Base-by-base conservation (phyloP, 2,329 filamentous ascomycete species). In the Xylariaceae sp. region DNA sequence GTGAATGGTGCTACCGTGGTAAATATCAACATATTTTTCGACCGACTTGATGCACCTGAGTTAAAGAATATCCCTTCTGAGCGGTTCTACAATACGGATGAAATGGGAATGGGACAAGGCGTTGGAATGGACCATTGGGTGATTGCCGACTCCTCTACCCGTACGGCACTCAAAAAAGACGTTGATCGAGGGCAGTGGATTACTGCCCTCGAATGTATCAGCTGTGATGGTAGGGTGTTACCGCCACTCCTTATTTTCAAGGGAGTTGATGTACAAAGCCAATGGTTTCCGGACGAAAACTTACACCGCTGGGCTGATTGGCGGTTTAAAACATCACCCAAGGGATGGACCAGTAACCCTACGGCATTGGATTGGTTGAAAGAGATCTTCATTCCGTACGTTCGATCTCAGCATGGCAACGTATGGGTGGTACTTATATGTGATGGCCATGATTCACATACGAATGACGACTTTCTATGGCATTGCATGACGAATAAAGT, bases 251-350 rank as follows among this genome's bases (percentile, higher is more conserved):
- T 40, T 2, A 36, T 40, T 26, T 48, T 29, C 16, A 53, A 47
- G 19, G 32, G 43, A 5, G 32, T 30, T 10, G 18, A 47, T 16
- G 34, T 52, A n/a, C 43, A 52, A 41, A 37, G 30, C 15, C 26
- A 53, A 26, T 53, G 39, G 50, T 48, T 53, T 48, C 21, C 40
- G 3, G 32, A 53, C n/a, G 12, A 29, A 16, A 40, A 53, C 18
- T 12, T 16, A 0, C 13, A 30, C 16, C 12, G 47, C 2, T 52
- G 39, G 16, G n/a, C 41, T 21, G 34, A 52, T 30, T 52, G 26
- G 43, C 43, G 36, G 19, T 52, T 52, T 29, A 5, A 36, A 12
- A 32, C 43, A 10, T 47, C 39, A 29, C 29, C 39, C 3, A 49
- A 53, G 5, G 39, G 30, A 12, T 49, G 30, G 40, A 49, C 51